A percentile compares a stretch with the other conserved stretches of the same genome.
These are phyloP conservation scores for Termitomyces sp. DNA, from an alignment of 768 basidiomycete genomes.

Conservation along the genomic window DNA sequence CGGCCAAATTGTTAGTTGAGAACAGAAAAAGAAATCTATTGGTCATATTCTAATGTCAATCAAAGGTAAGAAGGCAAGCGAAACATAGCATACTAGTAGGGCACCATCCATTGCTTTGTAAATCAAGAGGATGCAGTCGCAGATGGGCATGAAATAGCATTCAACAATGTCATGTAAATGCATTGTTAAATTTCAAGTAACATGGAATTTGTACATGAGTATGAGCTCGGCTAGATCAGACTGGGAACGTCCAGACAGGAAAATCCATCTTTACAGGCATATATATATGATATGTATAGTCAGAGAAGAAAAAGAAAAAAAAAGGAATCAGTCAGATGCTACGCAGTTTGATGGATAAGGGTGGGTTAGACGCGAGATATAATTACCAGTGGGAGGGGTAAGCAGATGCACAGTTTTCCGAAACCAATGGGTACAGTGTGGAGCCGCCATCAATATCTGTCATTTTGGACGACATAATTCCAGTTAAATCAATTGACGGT, in stretches of 20 bases:
- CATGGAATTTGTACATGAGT: not conserved
- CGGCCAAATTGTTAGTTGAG: slow-evolving; percentile 37
- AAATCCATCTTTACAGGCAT: slow-evolving; percentile 14
- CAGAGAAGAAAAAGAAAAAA: slow-evolving; percentile 12
- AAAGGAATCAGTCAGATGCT: slow-evolving; percentile 17
- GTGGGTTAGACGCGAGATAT: not conserved
- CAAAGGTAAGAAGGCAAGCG: not conserved
- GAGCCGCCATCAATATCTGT: slow-evolving; percentile 3
- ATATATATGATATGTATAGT: slow-evolving; percentile 10
- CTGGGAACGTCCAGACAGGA: slow-evolving; percentile 15
- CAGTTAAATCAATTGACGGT: slow-evolving; percentile 2
- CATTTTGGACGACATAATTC: slow-evolving; percentile 1
- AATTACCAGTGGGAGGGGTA: slow-evolving; percentile 15
- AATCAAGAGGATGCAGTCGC: not conserved
- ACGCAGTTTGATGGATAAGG: not conserved
- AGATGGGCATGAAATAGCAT: not conserved
- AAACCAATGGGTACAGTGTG: not conserved
- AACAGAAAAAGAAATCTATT: not conserved
- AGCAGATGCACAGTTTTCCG: slow-evolving; percentile 2
- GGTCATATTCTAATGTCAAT: not conserved
- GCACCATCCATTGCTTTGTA: not conserved
- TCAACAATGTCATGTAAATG: not conserved
- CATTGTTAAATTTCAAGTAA: slow-evolving; percentile 1
- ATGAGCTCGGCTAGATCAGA: slow-evolving; percentile 10
- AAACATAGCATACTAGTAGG: not conserved